A percentile compares a stretch with the other conserved stretches of the same genome.
phyloP scores from a whole-genome alignment of 2,329 filamentous ascomycete species.

The Fusarium oligoseptatum region DNA sequence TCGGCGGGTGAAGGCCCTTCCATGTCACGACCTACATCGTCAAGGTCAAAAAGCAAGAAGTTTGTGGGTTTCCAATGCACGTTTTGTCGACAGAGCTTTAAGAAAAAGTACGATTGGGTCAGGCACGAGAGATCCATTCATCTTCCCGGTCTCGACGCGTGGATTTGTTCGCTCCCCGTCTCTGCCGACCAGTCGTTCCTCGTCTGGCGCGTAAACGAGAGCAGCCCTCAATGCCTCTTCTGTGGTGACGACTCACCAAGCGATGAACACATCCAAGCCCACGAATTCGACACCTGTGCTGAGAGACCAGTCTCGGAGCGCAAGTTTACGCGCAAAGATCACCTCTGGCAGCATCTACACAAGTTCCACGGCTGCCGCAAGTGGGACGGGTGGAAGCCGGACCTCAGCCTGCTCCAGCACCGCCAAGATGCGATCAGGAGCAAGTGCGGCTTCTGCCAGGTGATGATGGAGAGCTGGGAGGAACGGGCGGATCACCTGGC shows the following conservation, averaged over 20 bases:
- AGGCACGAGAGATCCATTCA: conserved; percentile 66
- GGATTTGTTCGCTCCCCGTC: conserved; percentile 63
- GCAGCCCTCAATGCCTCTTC: conserved; percentile 56
- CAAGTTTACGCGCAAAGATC: conserved; percentile 58
- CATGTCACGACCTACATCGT: conserved; percentile 25
- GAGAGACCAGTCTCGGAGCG: conserved; percentile 60
- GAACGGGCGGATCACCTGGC: conserved; percentile 48
- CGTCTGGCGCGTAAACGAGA: conserved; percentile 63
- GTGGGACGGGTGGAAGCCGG: conserved; percentile 63
- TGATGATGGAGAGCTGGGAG: conserved; percentile 45
- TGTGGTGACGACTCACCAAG: conserved; percentile 53
- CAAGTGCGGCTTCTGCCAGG: conserved; percentile 49
- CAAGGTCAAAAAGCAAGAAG: conserved; percentile 29
- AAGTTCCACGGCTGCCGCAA: conserved; percentile 61
- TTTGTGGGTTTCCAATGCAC: conserved; percentile 53
- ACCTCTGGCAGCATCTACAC: conserved; percentile 57
- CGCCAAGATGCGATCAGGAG: conserved; percentile 46
- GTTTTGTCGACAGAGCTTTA: conserved; percentile 55
- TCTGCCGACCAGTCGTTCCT: conserved; percentile 55
- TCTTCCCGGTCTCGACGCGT: conserved; percentile 56
- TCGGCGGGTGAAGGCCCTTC: conserved; percentile 37
- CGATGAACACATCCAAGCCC: conserved; percentile 54
- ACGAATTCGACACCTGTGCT: conserved; percentile 63
- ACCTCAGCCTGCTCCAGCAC: conserved; percentile 51
- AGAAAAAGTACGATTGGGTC: conserved; percentile 57